These are phyloP conservation scores for Apophysomyces elegans DNA, from an alignment of 371 early-diverging fungal genomes.

Conservation along the genomic window DNA sequence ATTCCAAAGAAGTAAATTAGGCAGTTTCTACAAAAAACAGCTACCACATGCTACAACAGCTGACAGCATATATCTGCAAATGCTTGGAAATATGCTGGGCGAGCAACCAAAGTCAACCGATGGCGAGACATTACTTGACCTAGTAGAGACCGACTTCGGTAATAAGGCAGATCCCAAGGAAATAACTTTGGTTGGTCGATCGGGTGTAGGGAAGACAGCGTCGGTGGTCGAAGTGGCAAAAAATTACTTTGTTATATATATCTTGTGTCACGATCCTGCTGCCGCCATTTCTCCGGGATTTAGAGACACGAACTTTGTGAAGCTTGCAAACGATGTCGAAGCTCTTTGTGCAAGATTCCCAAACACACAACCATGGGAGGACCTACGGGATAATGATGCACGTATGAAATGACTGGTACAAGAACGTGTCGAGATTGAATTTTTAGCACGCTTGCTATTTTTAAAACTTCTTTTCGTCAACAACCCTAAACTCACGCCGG, in stretches of 20 bases:
- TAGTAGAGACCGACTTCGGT: not conserved
- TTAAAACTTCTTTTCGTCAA: conserved; percentile 14
- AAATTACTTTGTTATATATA: conserved; percentile 26
- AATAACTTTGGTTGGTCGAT: conserved; percentile 26
- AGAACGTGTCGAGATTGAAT: conserved; percentile 13
- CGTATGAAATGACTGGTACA: not conserved
- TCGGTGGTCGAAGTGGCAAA: conserved; percentile 23
- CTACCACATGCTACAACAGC: conserved; percentile 19
- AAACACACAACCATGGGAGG: not conserved
- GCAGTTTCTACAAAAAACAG: conserved; percentile 5
- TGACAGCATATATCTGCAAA: conserved; percentile 17
- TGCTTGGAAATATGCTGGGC: conserved; percentile 26
- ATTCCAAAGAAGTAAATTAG: conserved; percentile 16
- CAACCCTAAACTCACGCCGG: conserved; percentile 19
- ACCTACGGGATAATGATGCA: not conserved
- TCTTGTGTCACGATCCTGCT: conserved; percentile 14
- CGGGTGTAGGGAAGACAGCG: conserved; percentile 31
- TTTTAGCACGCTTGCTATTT: conserved; percentile 26
- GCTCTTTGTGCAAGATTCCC: not conserved
- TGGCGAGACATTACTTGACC: not conserved
- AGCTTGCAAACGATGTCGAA: not conserved
- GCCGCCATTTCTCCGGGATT: not conserved
- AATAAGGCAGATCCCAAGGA: conserved; percentile 11
- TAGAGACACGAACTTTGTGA: not conserved
- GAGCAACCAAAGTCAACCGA: conserved; percentile 19